These are phyloP conservation scores for Syncephalastrum contaminatum DNA, from an alignment of 371 early-diverging fungal species.

Conservation along the genomic window DNA sequence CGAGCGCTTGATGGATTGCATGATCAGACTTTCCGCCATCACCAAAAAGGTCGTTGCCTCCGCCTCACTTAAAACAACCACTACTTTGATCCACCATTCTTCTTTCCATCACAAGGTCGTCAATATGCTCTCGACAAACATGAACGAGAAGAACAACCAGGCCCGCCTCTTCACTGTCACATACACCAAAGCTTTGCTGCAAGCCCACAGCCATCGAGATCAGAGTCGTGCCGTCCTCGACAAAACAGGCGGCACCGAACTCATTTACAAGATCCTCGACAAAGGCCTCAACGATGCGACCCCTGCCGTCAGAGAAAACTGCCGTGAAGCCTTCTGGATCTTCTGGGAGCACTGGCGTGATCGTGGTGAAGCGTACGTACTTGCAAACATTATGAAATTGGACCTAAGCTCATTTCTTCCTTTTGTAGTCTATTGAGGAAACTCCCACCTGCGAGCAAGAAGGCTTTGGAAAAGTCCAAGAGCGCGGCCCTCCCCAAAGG, in stretches of 20 bases:
- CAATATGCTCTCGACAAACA: slow-evolving; percentile 30
- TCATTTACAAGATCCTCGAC: slow-evolving; percentile 31
- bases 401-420: neutral
- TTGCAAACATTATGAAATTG: neutral
- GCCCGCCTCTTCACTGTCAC: slow-evolving; percentile 34
- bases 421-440: slow-evolving; percentile 23
- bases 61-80: slow-evolving; percentile 29
- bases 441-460: slow-evolving; percentile 24
- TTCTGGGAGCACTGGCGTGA: slow-evolving; percentile 45
- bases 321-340: slow-evolving; percentile 47
- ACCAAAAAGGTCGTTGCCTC: slow-evolving; percentile 43
- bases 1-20: slow-evolving; percentile 37
- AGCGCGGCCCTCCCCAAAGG: slow-evolving; percentile 7
- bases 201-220: slow-evolving; percentile 39
- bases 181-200: slow-evolving; percentile 34
- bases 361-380: slow-evolving; percentile 38
- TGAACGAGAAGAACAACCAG: slow-evolving; percentile 50
- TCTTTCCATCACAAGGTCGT: slow-evolving; percentile 37
- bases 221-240: slow-evolving; percentile 35
- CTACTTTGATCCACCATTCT: slow-evolving; percentile 35
- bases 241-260: slow-evolving; percentile 30
- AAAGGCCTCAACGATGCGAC: slow-evolving; percentile 47
- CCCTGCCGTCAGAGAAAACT: slow-evolving; percentile 39
- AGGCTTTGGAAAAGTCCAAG: slow-evolving; percentile 35
- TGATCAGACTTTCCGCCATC: slow-evolving; percentile 36